These are phyloP conservation scores for Erodium maritimum DNA, from an alignment of 345 rosid species.

Conservation along the genomic window DNA sequence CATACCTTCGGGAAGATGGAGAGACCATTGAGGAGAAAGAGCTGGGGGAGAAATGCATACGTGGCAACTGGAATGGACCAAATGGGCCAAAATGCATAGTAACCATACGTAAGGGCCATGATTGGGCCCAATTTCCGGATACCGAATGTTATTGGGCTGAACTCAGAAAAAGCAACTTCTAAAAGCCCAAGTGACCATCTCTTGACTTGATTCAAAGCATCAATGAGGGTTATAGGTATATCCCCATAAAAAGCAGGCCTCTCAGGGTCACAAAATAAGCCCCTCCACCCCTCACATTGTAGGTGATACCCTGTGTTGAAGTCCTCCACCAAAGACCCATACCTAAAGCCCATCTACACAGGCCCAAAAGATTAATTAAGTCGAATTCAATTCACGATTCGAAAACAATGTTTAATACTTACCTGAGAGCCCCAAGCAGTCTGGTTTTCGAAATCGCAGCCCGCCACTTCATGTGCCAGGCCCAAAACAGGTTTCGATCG, in stretches of 20 bases:
- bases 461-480: conserved; percentile 41
- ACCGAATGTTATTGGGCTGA: conserved; percentile 37
- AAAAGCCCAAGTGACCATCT: conserved; percentile 64
- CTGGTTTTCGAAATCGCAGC: conserved; percentile 37
- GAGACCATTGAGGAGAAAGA: conserved; percentile 36
- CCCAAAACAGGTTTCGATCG: conserved; percentile 13
- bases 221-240: conserved; percentile 34
- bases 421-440: conserved; percentile 64
- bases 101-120: conserved; percentile 25
- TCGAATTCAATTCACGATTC: neutral
- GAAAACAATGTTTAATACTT: neutral
- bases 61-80: conserved; percentile 33
- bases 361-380: neutral
- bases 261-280: conserved; percentile 42
- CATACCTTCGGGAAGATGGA: conserved; percentile 44
- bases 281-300: conserved; percentile 61
- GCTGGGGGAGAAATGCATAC: conserved; percentile 58
- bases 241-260: conserved; percentile 56
- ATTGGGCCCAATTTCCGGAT: conserved; percentile 25
- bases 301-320: conserved; percentile 41
- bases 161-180: conserved; percentile 30
- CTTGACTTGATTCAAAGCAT: conserved; percentile 34
- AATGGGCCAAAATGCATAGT: conserved; percentile 36
- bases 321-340: conserved; percentile 72
- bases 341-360: conserved; percentile 48